These are phyloP conservation scores for Hibiscus syriacus DNA, from an alignment of 345 rosid species.

Conservation along the genomic window DNA sequence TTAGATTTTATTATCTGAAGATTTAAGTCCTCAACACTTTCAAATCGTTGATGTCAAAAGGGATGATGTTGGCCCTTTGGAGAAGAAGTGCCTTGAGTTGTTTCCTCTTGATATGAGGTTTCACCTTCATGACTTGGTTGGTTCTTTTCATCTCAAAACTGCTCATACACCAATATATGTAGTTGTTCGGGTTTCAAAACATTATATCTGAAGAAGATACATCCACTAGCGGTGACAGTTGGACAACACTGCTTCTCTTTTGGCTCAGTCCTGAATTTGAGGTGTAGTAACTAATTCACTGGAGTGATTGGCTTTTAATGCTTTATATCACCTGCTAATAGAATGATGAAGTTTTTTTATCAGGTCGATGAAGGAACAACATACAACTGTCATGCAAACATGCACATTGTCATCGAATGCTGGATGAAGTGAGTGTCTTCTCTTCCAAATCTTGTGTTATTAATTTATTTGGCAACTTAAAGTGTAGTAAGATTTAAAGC, in stretches of 20 bases:
- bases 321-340: background rate
- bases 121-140: constrained; percentile 83
- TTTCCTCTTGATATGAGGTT: constrained; percentile 82
- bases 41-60: constrained; percentile 69
- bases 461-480: constrained; percentile 3
- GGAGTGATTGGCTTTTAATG: constrained; percentile 1
- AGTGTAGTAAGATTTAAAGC: background rate
- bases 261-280: constrained; percentile 8
- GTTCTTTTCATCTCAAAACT: constrained; percentile 74
- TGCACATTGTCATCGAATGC: constrained; percentile 1
- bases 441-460: constrained; percentile 11
- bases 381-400: background rate
- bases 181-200: constrained; percentile 50
- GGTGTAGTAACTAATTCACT: constrained; percentile 6
- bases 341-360: background rate
- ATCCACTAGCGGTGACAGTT: background rate
- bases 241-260: constrained; percentile 5
- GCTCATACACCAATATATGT: constrained; percentile 44
- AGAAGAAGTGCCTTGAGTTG: constrained; percentile 67
- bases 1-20: background rate
- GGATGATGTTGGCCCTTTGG: constrained; percentile 75
- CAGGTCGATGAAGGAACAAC: constrained; percentile 7
- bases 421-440: constrained; percentile 14
- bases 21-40: constrained; percentile 11
- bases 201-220: constrained; percentile 20